A percentile compares a stretch with the other conserved stretches of the same genome.
phyloP scores from a whole-genome alignment of 495 filamentous ascomycete genomes.

The Podospora bellae-mahoneyi region DNA sequence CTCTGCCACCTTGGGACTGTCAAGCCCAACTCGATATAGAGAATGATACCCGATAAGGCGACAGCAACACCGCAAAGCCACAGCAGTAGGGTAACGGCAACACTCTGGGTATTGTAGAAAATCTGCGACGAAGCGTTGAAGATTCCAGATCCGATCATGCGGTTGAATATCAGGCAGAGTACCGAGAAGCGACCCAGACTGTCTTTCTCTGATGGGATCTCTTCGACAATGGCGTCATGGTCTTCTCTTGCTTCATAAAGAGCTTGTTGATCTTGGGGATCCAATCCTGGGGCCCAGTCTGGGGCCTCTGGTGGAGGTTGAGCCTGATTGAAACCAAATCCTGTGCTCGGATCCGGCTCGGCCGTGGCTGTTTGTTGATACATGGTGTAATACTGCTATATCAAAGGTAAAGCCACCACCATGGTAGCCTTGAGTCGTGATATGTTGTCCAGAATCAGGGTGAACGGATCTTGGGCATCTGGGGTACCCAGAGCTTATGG shows the following conservation, averaged over 20 bases:
- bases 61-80: slow-evolving; percentile 20
- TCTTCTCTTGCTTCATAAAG: slow-evolving; percentile 20
- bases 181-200: slow-evolving; percentile 23
- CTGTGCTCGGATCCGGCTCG: neutral
- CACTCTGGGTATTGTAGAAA: slow-evolving; percentile 26
- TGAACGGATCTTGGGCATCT: neutral
- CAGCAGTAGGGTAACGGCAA: slow-evolving; percentile 17
- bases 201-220: slow-evolving; percentile 19
- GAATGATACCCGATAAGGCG: slow-evolving; percentile 16
- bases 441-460: too few species aligned
- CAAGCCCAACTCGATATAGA: slow-evolving; percentile 26
- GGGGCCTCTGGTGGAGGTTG: neutral
- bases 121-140: slow-evolving; percentile 22
- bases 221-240: slow-evolving; percentile 19
- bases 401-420: too few species aligned
- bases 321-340: neutral
- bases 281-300: slow-evolving; percentile 19
- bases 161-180: slow-evolving; percentile 21
- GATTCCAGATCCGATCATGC: slow-evolving; percentile 25
- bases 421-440: too few species aligned
- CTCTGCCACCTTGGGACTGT: slow-evolving; percentile 19
- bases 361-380: neutral
- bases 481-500: neutral
- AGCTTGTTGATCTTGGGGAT: slow-evolving; percentile 12
- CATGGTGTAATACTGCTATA: neutral